These are phyloP conservation scores for Monocercomonoides exilis DNA, from an alignment of 78 protist species.

Conservation along the genomic window DNA sequence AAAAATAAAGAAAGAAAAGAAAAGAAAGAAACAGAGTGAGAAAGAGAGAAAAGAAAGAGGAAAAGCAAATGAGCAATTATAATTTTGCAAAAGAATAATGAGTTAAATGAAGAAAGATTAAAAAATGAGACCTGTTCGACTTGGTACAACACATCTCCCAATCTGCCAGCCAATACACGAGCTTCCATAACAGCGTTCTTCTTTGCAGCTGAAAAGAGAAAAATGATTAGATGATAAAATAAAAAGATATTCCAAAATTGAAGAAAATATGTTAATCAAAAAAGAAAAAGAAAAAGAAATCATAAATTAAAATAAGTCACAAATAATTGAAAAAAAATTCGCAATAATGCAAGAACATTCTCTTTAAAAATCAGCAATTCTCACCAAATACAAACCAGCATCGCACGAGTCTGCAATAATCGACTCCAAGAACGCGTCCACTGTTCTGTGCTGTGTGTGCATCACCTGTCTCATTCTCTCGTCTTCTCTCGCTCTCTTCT, in stretches of 20 bases:
- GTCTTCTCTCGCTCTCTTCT: constrained; percentile 24
- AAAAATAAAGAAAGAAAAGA: background rate
- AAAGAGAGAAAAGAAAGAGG: background rate
- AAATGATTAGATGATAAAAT: too few species aligned
- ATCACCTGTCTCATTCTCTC: constrained; percentile 4
- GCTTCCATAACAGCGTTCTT: constrained; percentile 12
- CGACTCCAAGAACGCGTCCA: background rate
- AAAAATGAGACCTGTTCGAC: background rate
- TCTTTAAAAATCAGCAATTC: too few species aligned
- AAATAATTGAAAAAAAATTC: too few species aligned
- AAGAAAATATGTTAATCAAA: too few species aligned
- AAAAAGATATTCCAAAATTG: too few species aligned
- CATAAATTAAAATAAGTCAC: too few species aligned
- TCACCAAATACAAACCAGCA: too few species aligned
- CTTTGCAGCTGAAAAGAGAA: background rate
- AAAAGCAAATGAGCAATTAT: too few species aligned
- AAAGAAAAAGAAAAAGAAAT: too few species aligned
- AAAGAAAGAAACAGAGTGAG: background rate
- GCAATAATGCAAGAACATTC: too few species aligned
- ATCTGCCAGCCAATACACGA: background rate
- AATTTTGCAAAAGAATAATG: too few species aligned
- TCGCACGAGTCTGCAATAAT: background rate
- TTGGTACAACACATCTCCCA: background rate
- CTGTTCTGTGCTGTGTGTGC: constrained; percentile 13
- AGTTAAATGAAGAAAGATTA: background rate